Base-by-base conservation (phyloP, 768 basidiomycete genomes). In the Amanita molliuscula region DNA sequence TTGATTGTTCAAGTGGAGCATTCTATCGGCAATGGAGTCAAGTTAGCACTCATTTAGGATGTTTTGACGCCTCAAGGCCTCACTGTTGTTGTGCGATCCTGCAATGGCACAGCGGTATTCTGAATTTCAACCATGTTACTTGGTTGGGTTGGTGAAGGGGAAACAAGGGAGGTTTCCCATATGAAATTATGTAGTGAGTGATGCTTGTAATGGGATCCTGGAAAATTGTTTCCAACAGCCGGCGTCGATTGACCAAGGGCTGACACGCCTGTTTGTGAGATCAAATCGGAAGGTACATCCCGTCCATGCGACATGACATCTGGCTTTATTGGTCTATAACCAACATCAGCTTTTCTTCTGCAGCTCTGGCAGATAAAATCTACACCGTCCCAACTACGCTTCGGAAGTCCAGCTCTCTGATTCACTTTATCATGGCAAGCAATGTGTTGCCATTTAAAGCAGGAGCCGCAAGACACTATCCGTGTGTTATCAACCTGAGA, bases 391-490 rank as follows among this genome's bases (percentile, higher is more conserved):
- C 93, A 96, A 56, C 93, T 81, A 16, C 91, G 79, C 55, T 71
- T 76, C 3, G 76, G 78, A 11, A 74, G 75, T 20, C 89, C 85
- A 38, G 77, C 74, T 18, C 71, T 65, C 26, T 67, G 64, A 62
- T 94, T 92, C 25, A 73, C 78, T 43, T 65, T 67, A 59, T 95
- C 88, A 59, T 94, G 89, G 58, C 93, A 96, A 18, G 69, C 61
- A 29, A 88, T 88, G 58, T 96, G 93, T 58, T 95, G 93, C 93
- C 92, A 96, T 62, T 81, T 81, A 11, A 73, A 76, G 63, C 93
- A 96, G 25, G 66, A 61, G 20, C 86, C 88, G 59, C 93, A 96
- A 33, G 79, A 89, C 61, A 91, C 78, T 67, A 95, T 75, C 3
- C 86, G 81, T 9, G 72, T 68, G 9, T 82, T 85, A 53, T 90